A percentile compares a stretch with the other conserved stretches of the same genome.
Conservation (phyloP, 371 early-diverging fungal species). For the Mucor lusitanicus region DNA sequence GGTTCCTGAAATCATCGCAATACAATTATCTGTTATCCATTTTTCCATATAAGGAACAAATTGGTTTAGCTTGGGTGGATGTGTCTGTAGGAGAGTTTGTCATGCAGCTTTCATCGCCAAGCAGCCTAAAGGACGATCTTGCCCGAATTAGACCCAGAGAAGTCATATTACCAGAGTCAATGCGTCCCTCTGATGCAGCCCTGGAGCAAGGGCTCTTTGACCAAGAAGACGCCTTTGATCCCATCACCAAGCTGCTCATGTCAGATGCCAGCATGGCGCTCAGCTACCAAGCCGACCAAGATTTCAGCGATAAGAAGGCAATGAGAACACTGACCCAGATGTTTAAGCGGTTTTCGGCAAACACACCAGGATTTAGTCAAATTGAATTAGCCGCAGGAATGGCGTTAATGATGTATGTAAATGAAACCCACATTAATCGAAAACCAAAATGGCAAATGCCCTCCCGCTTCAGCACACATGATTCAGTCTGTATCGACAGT, state of each 20-base stretch:
- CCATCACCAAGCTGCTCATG: constrained; percentile 17
- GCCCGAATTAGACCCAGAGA: constrained; percentile 86
- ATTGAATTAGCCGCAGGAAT: constrained; percentile 52
- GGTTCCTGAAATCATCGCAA: constrained; percentile 59
- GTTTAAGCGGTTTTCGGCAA: constrained; percentile 9
- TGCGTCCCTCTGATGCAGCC: constrained; percentile 13
- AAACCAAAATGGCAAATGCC: constrained; percentile 53
- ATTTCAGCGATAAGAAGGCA: constrained; percentile 19
- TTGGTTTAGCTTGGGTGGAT: constrained; percentile 92
- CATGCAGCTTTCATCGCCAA: constrained; percentile 55
- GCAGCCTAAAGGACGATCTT: constrained; percentile 65
- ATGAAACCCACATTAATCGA: constrained; percentile 54
- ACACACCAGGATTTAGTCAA: constrained; percentile 17
- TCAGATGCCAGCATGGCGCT: constrained; percentile 21
- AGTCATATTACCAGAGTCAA: constrained; percentile 61
- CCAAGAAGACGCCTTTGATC: constrained; percentile 20
- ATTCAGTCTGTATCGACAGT: constrained; percentile 61
- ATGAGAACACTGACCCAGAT: constrained; percentile 7
- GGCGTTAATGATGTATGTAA: constrained; percentile 57
- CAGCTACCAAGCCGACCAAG: constrained; percentile 27
- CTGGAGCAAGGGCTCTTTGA: constrained; percentile 16
- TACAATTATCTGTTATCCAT: constrained; percentile 74
- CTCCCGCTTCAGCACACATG: constrained; percentile 40
- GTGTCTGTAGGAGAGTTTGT: constrained; percentile 90
- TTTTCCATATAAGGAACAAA: constrained; percentile 17